Conservation (phyloP, 108 stramenopile genomes). For the Nitzschia putrida region DNA sequence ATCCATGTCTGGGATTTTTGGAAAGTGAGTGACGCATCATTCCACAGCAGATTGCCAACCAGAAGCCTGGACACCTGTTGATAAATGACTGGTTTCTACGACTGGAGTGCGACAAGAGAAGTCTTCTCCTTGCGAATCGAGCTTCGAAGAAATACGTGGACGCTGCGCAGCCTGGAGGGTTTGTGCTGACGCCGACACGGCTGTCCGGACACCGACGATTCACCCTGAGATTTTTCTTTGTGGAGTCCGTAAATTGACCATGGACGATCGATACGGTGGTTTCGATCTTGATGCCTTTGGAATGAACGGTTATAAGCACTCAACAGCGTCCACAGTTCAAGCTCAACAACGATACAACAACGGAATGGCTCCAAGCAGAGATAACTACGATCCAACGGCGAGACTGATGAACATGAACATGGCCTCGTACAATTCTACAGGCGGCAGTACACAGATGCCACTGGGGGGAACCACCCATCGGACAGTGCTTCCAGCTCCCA, state of each 20-base stretch:
- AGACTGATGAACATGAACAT: neutral
- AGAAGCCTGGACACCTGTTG: too few relatives aligned
- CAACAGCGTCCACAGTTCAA: constrained; percentile 7
- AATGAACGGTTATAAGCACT: constrained; percentile 10
- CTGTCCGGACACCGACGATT: too few relatives aligned
- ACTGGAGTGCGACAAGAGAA: too few relatives aligned
- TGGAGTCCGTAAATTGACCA: constrained; percentile 1
- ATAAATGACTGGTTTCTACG: too few relatives aligned
- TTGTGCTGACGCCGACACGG: too few relatives aligned
- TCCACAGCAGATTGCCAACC: too few relatives aligned
- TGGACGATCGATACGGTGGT: constrained; percentile 32
- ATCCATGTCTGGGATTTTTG: neutral
- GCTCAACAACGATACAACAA: constrained; percentile 14
- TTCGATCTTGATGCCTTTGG: constrained; percentile 34
- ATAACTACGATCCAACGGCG: constrained; percentile 27
- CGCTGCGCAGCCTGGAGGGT: too few relatives aligned
- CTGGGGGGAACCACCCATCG: neutral
- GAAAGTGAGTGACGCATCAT: too few relatives aligned
- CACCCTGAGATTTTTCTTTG: too few relatives aligned
- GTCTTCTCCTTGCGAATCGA: too few relatives aligned
- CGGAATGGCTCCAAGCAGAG: constrained; percentile 19
- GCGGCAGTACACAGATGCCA: neutral
- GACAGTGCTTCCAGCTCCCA: constrained; percentile 7
- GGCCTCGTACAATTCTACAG: constrained; percentile 17
- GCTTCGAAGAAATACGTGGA: too few relatives aligned